Base-by-base conservation (phyloP, 257 asterid species). In the Gentiana dahurica region DNA sequence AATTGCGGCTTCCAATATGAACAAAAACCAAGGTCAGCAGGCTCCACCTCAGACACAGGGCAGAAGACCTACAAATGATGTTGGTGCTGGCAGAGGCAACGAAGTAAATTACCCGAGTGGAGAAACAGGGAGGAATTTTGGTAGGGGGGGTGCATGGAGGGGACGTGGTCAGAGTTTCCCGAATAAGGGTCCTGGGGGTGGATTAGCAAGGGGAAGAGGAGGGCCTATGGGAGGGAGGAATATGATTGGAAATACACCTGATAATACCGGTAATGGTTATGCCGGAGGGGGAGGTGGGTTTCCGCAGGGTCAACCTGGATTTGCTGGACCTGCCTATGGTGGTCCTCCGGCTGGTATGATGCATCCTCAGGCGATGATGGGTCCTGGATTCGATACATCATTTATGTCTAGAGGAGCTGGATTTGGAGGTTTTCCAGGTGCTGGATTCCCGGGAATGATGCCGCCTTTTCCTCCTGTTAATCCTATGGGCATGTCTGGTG, bases 121-220 rank as follows among this genome's bases (percentile, higher is more conserved):
- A 60, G 81, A 79, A 70, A 53, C 65, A 13, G 85, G 82, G 47
- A 79, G 82, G 70, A 68, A 68, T 65, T 70, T 67, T 55, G 81
- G 79, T n/a, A 75, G 79, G 52, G 85, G 85, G 55, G 75, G 73
- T 50, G 69, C 73, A 73, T 77, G 71, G 34, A 65, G 71, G 49
- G 75, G 88, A 57, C 78, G 94, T 36, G 90, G 85, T 53, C 81
- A 79, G 64, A 89, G 81, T 57, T 65, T 62, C 55, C 74, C 75
- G 46, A 81, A 79, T 77, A 77, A 70, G 73, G 94, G 89, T 24
- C 84, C 86, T 3, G 94, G 79, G 15, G 72, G 73, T 66, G 95
- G 93, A 55, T 81, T 85, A 57, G 66, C 55, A 55, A 72, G 85
- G 57, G 85, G 81, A 24, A 73, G 85, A 75, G 85, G 81, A 60